These are phyloP conservation scores for Sporothrix brasiliensis DNA, from an alignment of 2,329 filamentous ascomycete genomes.

Conservation along the genomic window DNA sequence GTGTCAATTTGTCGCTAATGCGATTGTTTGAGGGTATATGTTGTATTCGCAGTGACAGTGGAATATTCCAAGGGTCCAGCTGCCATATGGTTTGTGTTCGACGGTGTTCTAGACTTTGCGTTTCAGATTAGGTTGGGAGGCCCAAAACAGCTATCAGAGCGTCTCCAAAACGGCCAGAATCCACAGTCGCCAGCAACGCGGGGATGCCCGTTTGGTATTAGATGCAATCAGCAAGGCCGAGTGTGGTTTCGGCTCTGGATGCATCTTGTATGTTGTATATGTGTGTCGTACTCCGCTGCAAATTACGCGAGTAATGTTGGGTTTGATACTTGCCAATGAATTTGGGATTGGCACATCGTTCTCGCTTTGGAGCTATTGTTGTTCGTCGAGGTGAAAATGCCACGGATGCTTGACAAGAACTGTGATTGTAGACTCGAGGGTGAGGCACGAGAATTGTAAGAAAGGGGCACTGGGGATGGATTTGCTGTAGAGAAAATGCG, in stretches of 20 bases:
- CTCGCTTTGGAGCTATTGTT: not conserved
- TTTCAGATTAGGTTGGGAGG: constrained; percentile 7
- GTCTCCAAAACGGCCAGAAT: not conserved
- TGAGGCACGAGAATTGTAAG: not conserved
- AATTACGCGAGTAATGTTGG: not conserved
- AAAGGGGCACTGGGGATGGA: not conserved
- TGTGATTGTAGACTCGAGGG: not conserved
- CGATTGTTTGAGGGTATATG: constrained; percentile 9
- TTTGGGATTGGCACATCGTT: not conserved
- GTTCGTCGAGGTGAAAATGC: not conserved
- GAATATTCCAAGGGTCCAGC: constrained; percentile 15
- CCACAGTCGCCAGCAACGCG: not conserved
- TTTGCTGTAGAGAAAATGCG: not conserved
- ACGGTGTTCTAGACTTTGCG: constrained; percentile 19
- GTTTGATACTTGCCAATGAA: not conserved
- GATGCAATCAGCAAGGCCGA: not conserved
- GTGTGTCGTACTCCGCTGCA: too few relatives aligned
- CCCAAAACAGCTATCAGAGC: not conserved
- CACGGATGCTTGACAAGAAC: not conserved
- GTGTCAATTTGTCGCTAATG: constrained; percentile 5
- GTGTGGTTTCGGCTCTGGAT: not conserved
- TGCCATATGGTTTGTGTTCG: not conserved
- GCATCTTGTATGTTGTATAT: too few relatives aligned
- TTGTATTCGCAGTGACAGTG: constrained; percentile 9
- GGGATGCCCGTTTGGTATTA: not conserved